phyloP scores from a whole-genome alignment of 106 monocot genomes.

The Dendrobium catenatum region DNA sequence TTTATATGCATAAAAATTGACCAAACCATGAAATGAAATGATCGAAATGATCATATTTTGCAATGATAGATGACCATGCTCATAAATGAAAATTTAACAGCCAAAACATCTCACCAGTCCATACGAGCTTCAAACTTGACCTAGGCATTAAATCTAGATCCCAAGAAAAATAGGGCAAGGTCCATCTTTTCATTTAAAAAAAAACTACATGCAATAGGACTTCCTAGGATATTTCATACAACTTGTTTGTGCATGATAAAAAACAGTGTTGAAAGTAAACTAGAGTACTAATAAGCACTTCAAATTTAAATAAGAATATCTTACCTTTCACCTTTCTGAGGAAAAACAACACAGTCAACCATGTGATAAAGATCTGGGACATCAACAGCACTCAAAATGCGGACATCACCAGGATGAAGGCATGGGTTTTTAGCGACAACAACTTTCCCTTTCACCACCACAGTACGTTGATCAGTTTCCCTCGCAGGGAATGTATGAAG shows the following conservation, averaged over 20 bases:
- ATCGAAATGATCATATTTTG: too few relatives aligned
- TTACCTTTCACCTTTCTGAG: constrained; percentile 74
- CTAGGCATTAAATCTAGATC: too few relatives aligned
- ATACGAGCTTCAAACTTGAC: too few relatives aligned
- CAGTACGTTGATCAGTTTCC: constrained; percentile 12
- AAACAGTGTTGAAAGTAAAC: not conserved
- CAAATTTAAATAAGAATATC: not conserved
- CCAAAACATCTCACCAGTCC: too few relatives aligned
- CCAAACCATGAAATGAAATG: too few relatives aligned
- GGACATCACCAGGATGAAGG: constrained; percentile 87
- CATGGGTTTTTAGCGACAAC: constrained; percentile 91
- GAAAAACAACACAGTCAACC: constrained; percentile 92
- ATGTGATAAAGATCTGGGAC: constrained; percentile 74
- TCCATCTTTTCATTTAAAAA: too few relatives aligned
- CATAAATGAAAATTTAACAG: too few relatives aligned
- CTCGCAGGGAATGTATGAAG: constrained; percentile 5
- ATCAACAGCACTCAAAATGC: constrained; percentile 60
- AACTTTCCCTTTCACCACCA: constrained; percentile 51
- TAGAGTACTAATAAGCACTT: not conserved
- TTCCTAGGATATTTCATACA: too few relatives aligned
- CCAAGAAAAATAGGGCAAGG: too few relatives aligned
- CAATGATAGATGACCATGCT: too few relatives aligned
- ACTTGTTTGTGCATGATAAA: not conserved
- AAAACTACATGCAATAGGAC: too few relatives aligned
- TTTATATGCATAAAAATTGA: too few relatives aligned